Evolutionary conservation across 164 flowering plant species (phyloP), one percentile per base, ranked within the genome.

Genomic region (Vitis riparia): DNA sequence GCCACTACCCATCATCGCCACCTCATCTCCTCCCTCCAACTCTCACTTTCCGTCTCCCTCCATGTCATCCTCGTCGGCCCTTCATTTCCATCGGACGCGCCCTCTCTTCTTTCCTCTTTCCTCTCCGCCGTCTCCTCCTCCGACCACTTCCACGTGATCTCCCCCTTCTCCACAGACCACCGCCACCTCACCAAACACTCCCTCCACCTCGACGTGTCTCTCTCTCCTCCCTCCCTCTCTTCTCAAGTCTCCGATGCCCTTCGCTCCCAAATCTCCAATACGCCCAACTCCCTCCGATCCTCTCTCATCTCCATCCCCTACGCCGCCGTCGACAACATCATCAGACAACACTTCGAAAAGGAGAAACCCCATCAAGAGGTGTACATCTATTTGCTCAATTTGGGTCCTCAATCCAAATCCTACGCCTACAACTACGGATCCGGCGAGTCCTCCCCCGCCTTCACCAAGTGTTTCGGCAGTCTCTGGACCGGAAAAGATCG

Each of bases 401-500:
- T 92, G 62, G 88, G 85, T 9, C 68, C 83, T 0, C 88, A 81
- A 11, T 70, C 83, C 14, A 91, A 83, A 66, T 81, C 81, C 14
- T 93, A 96, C 57, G 97, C 97, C 0, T 93, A 91, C 70, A 71
- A 68, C 8, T 85, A 85, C 59, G 70, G 78, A 0, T 15, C 23
- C 10, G 87, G 88, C 2, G 97, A 86, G 0, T 73, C 89, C 1
- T 91, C 97, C 0, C 84, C 88, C 1, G 91, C 85, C 1, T 75
- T 73, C 55, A 84, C 97, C 10, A 83, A 74, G 59, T 93, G 97
- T 62, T 65, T 81, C 37, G 98, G 97, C 2, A 89, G 65, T 29
- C 49, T 89, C 19, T 96, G 97, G 98, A 82, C 93, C 1, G 97
- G 91, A 6, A 85, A 82, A 30, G 95, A 91, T 12, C 73, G 98